Percentiles rank a stretch among this genome's conserved stretches.
phyloP scores from a whole-genome alignment of 768 basidiomycete species.

The Mycena latifolia region DNA sequence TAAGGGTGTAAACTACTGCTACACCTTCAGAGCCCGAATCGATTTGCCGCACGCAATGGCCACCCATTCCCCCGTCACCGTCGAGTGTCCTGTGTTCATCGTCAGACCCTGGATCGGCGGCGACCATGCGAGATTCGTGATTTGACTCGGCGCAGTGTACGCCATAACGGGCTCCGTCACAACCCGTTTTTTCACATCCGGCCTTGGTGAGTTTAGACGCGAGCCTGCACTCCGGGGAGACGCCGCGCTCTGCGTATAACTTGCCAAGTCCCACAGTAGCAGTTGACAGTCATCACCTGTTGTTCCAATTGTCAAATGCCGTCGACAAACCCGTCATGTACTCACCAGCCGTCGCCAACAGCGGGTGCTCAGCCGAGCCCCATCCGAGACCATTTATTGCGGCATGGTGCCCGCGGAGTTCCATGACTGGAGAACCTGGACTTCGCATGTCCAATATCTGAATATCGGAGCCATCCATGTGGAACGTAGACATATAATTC shows the following conservation, averaged over 20 bases:
- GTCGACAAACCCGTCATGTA: conserved; percentile 4
- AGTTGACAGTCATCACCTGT: conserved; percentile 94
- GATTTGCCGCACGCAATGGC: conserved; percentile 86
- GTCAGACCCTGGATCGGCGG: conserved; percentile 83
- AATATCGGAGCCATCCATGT: conserved; percentile 90
- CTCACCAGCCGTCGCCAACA: conserved; percentile 90
- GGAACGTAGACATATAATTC: conserved; percentile 97
- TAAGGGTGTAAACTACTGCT: conserved; percentile 37
- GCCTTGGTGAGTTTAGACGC: conserved; percentile 83
- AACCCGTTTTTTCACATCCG: conserved; percentile 82
- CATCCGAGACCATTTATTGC: conserved; percentile 92
- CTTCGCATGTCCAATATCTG: conserved; percentile 98
- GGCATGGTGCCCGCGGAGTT: conserved; percentile 85
- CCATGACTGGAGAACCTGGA: conserved; percentile 95
- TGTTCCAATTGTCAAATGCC: not conserved
- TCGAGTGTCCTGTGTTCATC: conserved; percentile 80
- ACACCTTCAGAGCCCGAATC: conserved; percentile 87
- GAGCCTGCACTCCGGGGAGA: conserved; percentile 81
- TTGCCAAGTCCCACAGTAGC: conserved; percentile 91
- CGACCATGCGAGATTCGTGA: conserved; percentile 92
- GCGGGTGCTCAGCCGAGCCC: conserved; percentile 86
- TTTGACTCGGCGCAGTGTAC: conserved; percentile 81
- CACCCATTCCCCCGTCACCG: conserved; percentile 87
- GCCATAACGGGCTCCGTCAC: conserved; percentile 87
- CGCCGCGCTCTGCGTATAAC: conserved; percentile 69